Conservation (phyloP, 345 rosid species). For the Arabis hirsuta region DNA sequence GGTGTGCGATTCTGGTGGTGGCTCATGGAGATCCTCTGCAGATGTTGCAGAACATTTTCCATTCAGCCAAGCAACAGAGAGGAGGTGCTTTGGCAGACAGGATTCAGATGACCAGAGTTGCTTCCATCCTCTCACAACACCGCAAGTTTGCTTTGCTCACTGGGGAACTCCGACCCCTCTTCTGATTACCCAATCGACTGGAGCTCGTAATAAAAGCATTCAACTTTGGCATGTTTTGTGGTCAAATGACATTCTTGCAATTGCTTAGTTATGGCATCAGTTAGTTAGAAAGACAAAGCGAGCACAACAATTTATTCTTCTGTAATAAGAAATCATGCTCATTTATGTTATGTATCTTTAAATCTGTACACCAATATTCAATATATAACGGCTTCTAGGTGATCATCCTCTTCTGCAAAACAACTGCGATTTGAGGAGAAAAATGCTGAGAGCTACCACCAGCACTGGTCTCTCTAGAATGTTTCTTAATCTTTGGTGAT, state of each 20-base stretch:
- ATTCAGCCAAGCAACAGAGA: conserved; percentile 52
- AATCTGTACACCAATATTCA: conserved; percentile 43
- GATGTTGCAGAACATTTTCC: conserved; percentile 75
- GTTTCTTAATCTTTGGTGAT: conserved; percentile 65
- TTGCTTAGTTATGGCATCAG: conserved; percentile 1
- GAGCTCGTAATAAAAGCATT: conserved; percentile 3
- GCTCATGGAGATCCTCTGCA: conserved; percentile 97
- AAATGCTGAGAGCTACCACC: conserved; percentile 18
- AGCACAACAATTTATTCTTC: conserved; percentile 33
- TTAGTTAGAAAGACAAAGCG: conserved; percentile 15
- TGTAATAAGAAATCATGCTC: conserved; percentile 26
- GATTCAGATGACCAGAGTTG: conserved; percentile 53
- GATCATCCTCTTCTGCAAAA: conserved; percentile 34
- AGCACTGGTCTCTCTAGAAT: conserved; percentile 15
- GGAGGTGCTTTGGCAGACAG: conserved; percentile 46
- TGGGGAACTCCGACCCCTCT: conserved; percentile 70
- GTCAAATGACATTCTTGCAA: conserved; percentile 4
- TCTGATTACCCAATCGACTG: conserved; percentile 27
- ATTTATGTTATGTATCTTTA: conserved; percentile 34
- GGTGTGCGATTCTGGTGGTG: conserved; percentile 70
- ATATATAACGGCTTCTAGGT: conserved; percentile 30
- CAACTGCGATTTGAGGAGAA: conserved; percentile 26
- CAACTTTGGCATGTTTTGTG: neutral
- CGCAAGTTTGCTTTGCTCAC: conserved; percentile 72
- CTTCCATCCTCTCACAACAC: conserved; percentile 76